Evolutionary conservation across 2,329 filamentous ascomycete species (phyloP).

Genomic region (Cercospora zeina): DNA sequence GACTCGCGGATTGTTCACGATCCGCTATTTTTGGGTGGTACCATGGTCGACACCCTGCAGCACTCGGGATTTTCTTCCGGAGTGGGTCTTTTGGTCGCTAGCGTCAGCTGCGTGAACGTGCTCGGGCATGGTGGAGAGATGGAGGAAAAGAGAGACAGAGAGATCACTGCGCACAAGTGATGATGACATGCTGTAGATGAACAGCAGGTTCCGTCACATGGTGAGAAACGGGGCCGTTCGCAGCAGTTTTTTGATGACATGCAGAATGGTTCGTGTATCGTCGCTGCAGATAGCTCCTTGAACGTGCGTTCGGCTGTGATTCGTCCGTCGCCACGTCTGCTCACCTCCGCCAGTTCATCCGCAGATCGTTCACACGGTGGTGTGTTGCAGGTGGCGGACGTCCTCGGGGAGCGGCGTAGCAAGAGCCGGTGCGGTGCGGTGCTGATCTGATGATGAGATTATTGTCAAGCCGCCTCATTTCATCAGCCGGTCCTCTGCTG

Average conservation of each 20-base stretch:
- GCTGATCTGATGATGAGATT: neutral
- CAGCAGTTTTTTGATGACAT: constrained; percentile 1
- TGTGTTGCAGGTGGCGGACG: constrained; percentile 6
- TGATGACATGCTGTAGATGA: neutral
- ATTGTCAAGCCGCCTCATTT: neutral
- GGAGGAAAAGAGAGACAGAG: neutral
- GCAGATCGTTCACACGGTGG: neutral
- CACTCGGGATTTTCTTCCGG: constrained; percentile 2
- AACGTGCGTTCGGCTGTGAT: neutral
- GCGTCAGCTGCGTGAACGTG: neutral
- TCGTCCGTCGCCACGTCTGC: constrained; percentile 3
- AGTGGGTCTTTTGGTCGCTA: neutral
- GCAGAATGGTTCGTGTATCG: constrained; percentile 4
- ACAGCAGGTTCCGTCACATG: neutral
- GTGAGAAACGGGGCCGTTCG: neutral
- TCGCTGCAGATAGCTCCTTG: constrained; percentile 5
- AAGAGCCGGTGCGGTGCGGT: neutral
- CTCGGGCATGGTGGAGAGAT: neutral
- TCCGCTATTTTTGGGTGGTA: neutral
- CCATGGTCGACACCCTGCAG: neutral
- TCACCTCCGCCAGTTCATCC: neutral
- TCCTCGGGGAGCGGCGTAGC: constrained; percentile 7
- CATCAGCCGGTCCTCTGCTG: neutral
- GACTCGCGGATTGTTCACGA: neutral
- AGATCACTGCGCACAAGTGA: neutral